phyloP scores from a whole-genome alignment of 768 basidiomycete species.

The Sarcodon aspratus region DNA sequence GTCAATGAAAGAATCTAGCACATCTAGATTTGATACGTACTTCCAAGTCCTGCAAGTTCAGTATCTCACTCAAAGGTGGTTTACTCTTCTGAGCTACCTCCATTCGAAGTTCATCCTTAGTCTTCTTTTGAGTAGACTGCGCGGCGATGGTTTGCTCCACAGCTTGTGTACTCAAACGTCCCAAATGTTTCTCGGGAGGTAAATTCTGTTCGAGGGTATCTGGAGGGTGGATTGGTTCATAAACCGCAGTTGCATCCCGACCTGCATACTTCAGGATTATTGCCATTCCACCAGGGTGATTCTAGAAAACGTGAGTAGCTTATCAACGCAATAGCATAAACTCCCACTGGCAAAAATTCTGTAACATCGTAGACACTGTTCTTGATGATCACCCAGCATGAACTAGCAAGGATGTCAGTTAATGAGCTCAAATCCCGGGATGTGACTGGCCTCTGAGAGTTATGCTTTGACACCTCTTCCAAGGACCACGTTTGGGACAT shows the following conservation, averaged over 20 bases:
- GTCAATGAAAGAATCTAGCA: neutral
- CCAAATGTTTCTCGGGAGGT: constrained; percentile 61
- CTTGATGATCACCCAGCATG: constrained; percentile 79
- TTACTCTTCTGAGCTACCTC: constrained; percentile 45
- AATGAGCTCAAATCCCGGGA: neutral
- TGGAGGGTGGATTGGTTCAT: constrained; percentile 78
- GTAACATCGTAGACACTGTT: constrained; percentile 83
- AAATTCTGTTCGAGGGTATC: constrained; percentile 69
- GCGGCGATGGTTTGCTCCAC: constrained; percentile 40
- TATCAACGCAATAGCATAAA: neutral
- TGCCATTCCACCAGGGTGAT: constrained; percentile 73
- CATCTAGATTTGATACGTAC: constrained; percentile 20
- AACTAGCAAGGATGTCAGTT: constrained; percentile 25
- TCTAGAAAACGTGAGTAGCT: constrained; percentile 21
- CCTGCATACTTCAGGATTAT: constrained; percentile 83
- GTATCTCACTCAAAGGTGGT: constrained; percentile 57
- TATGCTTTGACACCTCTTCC: constrained; percentile 51
- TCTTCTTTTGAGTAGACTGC: constrained; percentile 34
- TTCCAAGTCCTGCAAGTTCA: constrained; percentile 79
- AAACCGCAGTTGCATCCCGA: constrained; percentile 67
- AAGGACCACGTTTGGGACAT: constrained; percentile 31
- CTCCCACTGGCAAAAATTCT: constrained; percentile 53
- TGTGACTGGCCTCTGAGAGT: constrained; percentile 29
- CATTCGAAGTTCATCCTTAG: constrained; percentile 61
- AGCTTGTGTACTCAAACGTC: constrained; percentile 41